Conservation (phyloP, 768 basidiomycete species). For the Xerocomellus intermedius region DNA sequence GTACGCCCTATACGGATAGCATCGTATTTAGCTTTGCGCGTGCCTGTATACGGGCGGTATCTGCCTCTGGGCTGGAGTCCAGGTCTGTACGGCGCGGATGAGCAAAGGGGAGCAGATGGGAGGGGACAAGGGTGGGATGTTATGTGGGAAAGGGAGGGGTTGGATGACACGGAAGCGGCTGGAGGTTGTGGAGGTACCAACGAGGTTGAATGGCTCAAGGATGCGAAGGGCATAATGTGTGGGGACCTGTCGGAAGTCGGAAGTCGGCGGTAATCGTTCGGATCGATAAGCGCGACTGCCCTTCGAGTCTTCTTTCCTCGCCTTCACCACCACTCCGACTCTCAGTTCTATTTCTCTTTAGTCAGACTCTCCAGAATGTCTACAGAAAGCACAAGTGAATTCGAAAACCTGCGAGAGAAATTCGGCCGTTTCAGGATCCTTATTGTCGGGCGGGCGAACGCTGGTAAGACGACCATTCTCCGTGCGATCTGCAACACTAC, state of each 20-base stretch:
- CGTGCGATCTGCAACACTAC: not conserved
- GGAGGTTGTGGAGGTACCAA: slow-evolving; percentile 7
- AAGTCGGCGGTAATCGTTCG: too few relatives aligned
- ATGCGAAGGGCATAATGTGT: too few relatives aligned
- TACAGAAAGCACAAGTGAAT: too few relatives aligned
- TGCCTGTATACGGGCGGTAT: slow-evolving; percentile 76
- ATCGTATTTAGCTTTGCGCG: slow-evolving; percentile 42
- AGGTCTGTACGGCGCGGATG: slow-evolving; percentile 71
- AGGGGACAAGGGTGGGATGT: slow-evolving; percentile 21
- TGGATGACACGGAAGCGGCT: slow-evolving; percentile 4
- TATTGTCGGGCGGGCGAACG: slow-evolving; percentile 4
- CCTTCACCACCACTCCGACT: not conserved
- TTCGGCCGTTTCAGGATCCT: too few relatives aligned
- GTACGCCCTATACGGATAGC: slow-evolving; percentile 72
- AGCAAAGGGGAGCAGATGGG: slow-evolving; percentile 19
- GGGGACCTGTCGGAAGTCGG: too few relatives aligned
- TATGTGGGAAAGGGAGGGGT: slow-evolving; percentile 19
- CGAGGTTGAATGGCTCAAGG: too few relatives aligned
- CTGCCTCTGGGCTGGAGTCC: slow-evolving; percentile 94
- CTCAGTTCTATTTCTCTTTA: not conserved
- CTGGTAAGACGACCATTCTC: slow-evolving; percentile 8
- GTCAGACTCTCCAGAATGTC: too few relatives aligned
- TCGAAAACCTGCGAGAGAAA: too few relatives aligned
- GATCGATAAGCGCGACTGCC: too few relatives aligned
- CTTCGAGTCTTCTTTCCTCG: not conserved